Evolutionary conservation across 2,329 filamentous ascomycete species (phyloP).

Genomic region (Truncatella angustata): DNA sequence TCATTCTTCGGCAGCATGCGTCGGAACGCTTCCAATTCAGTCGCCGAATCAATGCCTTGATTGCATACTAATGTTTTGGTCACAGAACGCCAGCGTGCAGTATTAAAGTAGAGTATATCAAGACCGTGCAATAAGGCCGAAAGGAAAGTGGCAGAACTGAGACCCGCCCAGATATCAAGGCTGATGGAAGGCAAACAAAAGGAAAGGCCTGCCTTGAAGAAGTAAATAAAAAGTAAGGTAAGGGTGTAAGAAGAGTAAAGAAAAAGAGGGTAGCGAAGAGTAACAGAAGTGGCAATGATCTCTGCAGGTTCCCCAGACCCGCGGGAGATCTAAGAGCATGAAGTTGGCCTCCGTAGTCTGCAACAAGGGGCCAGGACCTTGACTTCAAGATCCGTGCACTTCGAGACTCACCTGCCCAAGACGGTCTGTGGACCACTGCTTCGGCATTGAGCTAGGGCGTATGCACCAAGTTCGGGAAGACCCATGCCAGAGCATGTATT

Average conservation of each 20-base stretch:
- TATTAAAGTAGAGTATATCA: slow-evolving; percentile 3
- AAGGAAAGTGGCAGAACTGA: slow-evolving; percentile 17
- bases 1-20: slow-evolving; percentile 7
- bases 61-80: background rate
- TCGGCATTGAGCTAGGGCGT: background rate
- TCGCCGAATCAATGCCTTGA: background rate
- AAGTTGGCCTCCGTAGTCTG: slow-evolving; percentile 18
- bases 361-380: slow-evolving; percentile 16
- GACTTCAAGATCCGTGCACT: slow-evolving; percentile 13
- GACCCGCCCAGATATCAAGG: slow-evolving; percentile 16
- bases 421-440: slow-evolving; percentile 5
- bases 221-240: slow-evolving; percentile 15
- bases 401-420: background rate
- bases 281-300: slow-evolving; percentile 18
- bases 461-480: background rate
- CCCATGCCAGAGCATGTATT: background rate
- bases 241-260: slow-evolving; percentile 15
- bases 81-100: background rate
- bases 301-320: slow-evolving; percentile 7
- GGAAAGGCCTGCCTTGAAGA: slow-evolving; percentile 26
- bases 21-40: slow-evolving; percentile 5
- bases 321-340: slow-evolving; percentile 16
- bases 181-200: slow-evolving; percentile 19
- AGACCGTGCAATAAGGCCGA: background rate
- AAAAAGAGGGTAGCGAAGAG: slow-evolving; percentile 16